phyloP scores from a whole-genome alignment of 2,329 filamentous ascomycete genomes.

The Penicillium thymicola region DNA sequence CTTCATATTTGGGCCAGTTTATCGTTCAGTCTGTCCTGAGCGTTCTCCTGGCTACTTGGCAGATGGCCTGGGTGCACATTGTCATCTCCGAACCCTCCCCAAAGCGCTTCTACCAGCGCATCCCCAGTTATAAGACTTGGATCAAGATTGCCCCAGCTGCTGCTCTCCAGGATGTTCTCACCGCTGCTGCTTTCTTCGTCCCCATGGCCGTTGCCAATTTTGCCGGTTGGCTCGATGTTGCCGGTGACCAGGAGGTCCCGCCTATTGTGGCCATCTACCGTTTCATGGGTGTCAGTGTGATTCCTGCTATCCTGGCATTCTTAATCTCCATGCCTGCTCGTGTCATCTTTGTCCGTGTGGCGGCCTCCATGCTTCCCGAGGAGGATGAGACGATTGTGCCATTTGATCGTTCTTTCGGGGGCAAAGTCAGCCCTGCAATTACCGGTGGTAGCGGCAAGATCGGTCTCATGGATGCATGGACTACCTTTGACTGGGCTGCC shows the following conservation, averaged over 20 bases:
- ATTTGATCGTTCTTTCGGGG: conserved; percentile 83
- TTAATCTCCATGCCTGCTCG: conserved; percentile 71
- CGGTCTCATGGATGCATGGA: conserved; percentile 73
- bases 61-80: conserved; percentile 79
- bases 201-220: conserved; percentile 49
- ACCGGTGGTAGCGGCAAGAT: conserved; percentile 70
- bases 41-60: conserved; percentile 63
- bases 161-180: conserved; percentile 58
- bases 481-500: conserved; percentile 68
- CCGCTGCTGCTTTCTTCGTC: conserved; percentile 45
- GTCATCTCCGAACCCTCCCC: conserved; percentile 69
- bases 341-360: conserved; percentile 75
- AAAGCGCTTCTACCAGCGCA: conserved; percentile 64
- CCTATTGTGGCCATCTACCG: conserved; percentile 38
- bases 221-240: conserved; percentile 36
- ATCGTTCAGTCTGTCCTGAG: conserved; percentile 57
- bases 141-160: conserved; percentile 68
- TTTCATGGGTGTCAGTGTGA: conserved; percentile 32
- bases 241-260: conserved; percentile 34
- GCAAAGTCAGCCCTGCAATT: conserved; percentile 70
- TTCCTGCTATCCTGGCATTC: conserved; percentile 51
- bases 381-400: conserved; percentile 80
- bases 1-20: conserved; percentile 43
- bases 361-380: conserved; percentile 79
- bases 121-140: conserved; percentile 65